These are phyloP conservation scores for Pythium grandisporangium DNA, from an alignment of 352 stramenopile genomes.

Conservation along the genomic window DNA sequence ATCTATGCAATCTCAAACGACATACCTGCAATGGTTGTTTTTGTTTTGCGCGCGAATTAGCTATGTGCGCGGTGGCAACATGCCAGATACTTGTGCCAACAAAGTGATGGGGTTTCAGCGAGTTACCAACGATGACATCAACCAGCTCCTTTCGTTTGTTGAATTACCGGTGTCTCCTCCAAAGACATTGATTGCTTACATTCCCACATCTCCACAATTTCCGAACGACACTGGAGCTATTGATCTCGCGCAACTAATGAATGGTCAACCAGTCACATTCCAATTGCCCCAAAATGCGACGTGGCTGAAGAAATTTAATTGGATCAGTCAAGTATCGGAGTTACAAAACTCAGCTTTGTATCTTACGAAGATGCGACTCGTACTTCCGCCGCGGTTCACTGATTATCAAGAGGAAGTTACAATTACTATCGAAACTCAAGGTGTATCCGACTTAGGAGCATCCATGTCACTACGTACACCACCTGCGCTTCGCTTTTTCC, in stretches of 20 bases:
- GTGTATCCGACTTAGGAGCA: neutral
- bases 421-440: slow-evolving; percentile 1
- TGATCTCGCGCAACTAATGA: slow-evolving; percentile 1
- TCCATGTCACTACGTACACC: neutral
- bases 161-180: no score
- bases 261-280: slow-evolving; percentile 1
- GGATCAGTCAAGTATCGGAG: slow-evolving; percentile 1
- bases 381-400: slow-evolving; percentile 1
- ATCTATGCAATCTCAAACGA: neutral
- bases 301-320: slow-evolving; percentile 2
- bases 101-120: neutral
- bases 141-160: neutral
- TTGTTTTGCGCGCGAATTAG: neutral
- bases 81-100: neutral
- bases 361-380: slow-evolving; percentile 1
- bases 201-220: slow-evolving; percentile 2
- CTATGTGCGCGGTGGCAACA: neutral
- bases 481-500: neutral
- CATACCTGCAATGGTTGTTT: neutral
- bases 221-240: slow-evolving; percentile 2
- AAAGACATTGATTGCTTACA: neutral
- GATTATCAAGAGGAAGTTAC: neutral
- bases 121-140: neutral
- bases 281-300: slow-evolving; percentile 1
- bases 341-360: neutral